Evolutionary conservation across 1,284 basidiomycete species (phyloP).

Genomic region (Inonotus obliquus): DNA sequence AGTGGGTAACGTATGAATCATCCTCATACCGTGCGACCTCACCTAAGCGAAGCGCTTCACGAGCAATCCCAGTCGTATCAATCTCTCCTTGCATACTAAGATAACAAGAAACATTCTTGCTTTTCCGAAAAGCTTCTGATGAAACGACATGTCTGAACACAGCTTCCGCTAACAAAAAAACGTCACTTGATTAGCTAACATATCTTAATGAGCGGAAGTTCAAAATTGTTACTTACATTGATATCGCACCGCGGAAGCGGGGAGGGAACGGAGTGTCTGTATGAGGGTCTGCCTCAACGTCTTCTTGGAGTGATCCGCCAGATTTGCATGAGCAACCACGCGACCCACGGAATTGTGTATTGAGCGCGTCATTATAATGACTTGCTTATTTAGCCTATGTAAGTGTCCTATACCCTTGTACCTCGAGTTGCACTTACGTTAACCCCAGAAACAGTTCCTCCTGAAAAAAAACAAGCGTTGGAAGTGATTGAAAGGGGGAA

Average conservation of each 20-base stretch:
- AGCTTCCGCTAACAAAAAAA: constrained; percentile 42
- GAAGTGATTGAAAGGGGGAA: too few relatives aligned
- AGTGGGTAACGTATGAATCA: not conserved
- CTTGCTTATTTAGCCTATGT: too few relatives aligned
- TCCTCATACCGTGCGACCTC: constrained; percentile 18
- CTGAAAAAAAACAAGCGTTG: too few relatives aligned
- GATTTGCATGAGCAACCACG: not conserved
- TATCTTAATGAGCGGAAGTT: too few relatives aligned
- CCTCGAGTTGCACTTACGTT: too few relatives aligned
- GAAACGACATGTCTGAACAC: constrained; percentile 45
- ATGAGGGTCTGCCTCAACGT: constrained; percentile 47
- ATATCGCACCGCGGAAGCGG: constrained; percentile 42
- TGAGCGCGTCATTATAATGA: not conserved
- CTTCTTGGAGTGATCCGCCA: constrained; percentile 34
- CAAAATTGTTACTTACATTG: constrained; percentile 44
- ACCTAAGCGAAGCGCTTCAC: constrained; percentile 47
- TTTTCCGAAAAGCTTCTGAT: constrained; percentile 45
- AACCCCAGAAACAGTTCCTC: too few relatives aligned
- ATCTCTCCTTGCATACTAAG: constrained; percentile 72
- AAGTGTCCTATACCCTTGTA: too few relatives aligned
- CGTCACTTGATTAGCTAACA: too few relatives aligned
- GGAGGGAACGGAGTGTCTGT: constrained; percentile 38
- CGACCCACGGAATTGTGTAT: not conserved
- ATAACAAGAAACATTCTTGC: constrained; percentile 61
- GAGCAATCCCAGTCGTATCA: constrained; percentile 49